These are phyloP conservation scores for Backusella liffmaniae DNA, from an alignment of 192 early-diverging fungal species.

Conservation along the genomic window DNA sequence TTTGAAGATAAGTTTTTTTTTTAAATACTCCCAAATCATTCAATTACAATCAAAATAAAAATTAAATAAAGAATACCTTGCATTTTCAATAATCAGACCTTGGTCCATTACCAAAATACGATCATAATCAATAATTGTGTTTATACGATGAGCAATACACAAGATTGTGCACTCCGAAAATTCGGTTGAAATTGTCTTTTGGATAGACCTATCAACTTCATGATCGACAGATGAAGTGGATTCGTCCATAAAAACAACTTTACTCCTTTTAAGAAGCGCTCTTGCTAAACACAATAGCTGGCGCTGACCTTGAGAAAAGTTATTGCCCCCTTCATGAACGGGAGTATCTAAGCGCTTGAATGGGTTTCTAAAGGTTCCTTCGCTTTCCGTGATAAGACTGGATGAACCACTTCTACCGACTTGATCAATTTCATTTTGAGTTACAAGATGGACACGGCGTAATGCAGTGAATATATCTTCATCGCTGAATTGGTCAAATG, in stretches of 20 bases:
- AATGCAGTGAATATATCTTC: conserved; percentile 77
- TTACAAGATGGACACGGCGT: conserved; percentile 59
- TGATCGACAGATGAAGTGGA: conserved; percentile 55
- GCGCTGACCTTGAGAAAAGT: conserved; percentile 77
- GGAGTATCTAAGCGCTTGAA: conserved; percentile 12
- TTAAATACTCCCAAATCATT: neutral
- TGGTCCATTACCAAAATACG: conserved; percentile 76
- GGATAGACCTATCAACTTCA: conserved; percentile 53
- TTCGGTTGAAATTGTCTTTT: conserved; percentile 50
- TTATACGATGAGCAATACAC: conserved; percentile 61
- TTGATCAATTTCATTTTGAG: conserved; percentile 5
- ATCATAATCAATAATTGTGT: conserved; percentile 62
- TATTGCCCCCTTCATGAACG: conserved; percentile 81
- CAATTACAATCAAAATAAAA: neutral
- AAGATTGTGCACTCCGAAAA: conserved; percentile 56
- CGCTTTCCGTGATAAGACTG: neutral
- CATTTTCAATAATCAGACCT: conserved; percentile 77
- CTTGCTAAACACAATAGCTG: conserved; percentile 78
- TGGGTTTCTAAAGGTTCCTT: conserved; percentile 21
- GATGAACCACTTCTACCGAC: conserved; percentile 35
- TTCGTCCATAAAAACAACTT: conserved; percentile 56
- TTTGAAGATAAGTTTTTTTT: neutral
- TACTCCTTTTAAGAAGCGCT: conserved; percentile 58
- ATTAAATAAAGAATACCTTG: conserved; percentile 36
- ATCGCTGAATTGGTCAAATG: conserved; percentile 78